Evolutionary conservation across 2,329 filamentous ascomycete genomes (phyloP).

Genomic region (Cladobotryum protrusum): DNA sequence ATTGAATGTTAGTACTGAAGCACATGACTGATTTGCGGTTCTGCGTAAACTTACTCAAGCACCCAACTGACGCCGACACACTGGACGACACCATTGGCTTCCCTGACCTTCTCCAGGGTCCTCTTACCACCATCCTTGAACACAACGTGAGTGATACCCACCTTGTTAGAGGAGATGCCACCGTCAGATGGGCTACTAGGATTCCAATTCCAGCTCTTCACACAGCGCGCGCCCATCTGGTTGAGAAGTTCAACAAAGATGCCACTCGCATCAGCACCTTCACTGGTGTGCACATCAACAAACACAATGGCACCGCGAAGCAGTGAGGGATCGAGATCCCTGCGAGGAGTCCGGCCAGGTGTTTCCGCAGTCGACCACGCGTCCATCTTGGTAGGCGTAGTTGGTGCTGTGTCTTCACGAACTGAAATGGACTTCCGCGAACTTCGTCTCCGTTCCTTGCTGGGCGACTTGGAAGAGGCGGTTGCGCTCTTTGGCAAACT

Average conservation of each 20-base stretch:
- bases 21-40: neutral
- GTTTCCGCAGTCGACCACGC: conserved; percentile 50
- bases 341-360: conserved; percentile 50
- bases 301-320: conserved; percentile 70
- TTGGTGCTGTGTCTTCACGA: conserved; percentile 19
- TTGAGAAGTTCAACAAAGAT: conserved; percentile 74
- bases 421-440: conserved; percentile 7
- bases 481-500: conserved; percentile 42
- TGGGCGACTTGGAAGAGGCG: conserved; percentile 50
- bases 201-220: conserved; percentile 72
- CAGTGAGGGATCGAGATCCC: conserved; percentile 46
- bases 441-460: conserved; percentile 32
- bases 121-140: conserved; percentile 81
- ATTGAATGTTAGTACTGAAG: conserved; percentile 20
- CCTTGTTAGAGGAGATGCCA: conserved; percentile 40
- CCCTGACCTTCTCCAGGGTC: conserved; percentile 74
- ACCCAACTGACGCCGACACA: conserved; percentile 88
- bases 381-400: conserved; percentile 42
- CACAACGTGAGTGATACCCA: conserved; percentile 81
- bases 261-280: conserved; percentile 73
- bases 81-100: conserved; percentile 66
- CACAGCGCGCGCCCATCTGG: conserved; percentile 75
- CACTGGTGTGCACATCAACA: conserved; percentile 76
- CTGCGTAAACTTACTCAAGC: conserved; percentile 60
- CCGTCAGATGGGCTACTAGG: conserved; percentile 34